These are phyloP conservation scores for Corymbia maculata DNA, from an alignment of 345 rosid genomes.

Conservation along the genomic window DNA sequence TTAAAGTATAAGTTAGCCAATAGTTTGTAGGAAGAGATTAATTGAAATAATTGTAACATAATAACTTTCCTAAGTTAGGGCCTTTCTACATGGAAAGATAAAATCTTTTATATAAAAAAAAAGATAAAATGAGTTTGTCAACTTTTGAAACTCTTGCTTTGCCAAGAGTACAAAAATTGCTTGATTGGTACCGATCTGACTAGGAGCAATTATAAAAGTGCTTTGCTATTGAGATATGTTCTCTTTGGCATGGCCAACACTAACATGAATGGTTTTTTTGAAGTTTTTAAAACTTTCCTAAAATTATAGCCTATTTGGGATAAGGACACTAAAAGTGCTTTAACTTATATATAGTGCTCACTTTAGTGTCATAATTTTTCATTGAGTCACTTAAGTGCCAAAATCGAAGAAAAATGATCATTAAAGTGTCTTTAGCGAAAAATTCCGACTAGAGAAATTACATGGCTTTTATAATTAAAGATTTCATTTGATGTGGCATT, in stretches of 20 bases:
- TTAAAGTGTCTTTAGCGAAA: too few relatives aligned
- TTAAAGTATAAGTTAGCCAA: background rate
- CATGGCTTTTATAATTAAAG: too few relatives aligned
- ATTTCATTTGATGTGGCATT: too few relatives aligned
- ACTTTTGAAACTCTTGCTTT: background rate
- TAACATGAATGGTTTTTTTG: background rate
- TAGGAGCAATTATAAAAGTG: background rate
- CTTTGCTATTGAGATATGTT: background rate
- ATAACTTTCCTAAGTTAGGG: background rate
- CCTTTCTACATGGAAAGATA: background rate
- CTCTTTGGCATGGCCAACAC: background rate
- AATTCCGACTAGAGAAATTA: too few relatives aligned
- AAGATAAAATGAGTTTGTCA: background rate
- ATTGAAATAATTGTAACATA: background rate
- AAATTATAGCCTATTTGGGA: too few relatives aligned
- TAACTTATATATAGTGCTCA: too few relatives aligned
- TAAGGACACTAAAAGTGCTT: too few relatives aligned
- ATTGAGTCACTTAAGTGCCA: too few relatives aligned
- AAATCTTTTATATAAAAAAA: too few relatives aligned
- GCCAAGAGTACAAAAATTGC: background rate
- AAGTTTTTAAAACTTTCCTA: too few relatives aligned
- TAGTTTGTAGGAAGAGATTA: background rate
- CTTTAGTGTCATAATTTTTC: too few relatives aligned
- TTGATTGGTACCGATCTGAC: background rate
- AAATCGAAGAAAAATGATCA: too few relatives aligned